A percentile compares a stretch with the other conserved stretches of the same genome.
Conservation (phyloP, 108 stramenopile species). For the Asterionellopsis glacialis region DNA sequence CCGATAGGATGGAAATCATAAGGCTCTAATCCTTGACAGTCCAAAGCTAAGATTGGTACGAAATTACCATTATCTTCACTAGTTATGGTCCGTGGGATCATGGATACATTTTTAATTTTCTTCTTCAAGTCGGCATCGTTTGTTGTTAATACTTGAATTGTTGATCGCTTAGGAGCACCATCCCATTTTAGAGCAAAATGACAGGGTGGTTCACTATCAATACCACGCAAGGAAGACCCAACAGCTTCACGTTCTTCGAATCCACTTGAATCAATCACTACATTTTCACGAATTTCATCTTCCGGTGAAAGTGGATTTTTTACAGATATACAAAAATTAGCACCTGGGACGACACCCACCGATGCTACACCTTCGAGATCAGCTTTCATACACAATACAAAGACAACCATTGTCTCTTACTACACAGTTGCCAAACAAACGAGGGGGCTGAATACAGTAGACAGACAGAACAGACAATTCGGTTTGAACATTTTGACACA, state of each 20-base stretch:
- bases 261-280: slow-evolving; percentile 66
- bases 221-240: too few relatives aligned
- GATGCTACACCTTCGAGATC: slow-evolving; percentile 65
- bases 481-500: too few relatives aligned
- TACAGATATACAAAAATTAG: slow-evolving; percentile 67
- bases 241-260: slow-evolving; percentile 60
- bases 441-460: too few relatives aligned
- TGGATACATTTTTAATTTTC: slow-evolving; percentile 41
- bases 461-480: too few relatives aligned
- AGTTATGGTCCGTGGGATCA: slow-evolving; percentile 34
- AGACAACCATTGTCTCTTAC: slow-evolving; percentile 54
- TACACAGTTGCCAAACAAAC: too few relatives aligned
- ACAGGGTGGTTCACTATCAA: slow-evolving; percentile 56
- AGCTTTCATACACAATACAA: slow-evolving; percentile 72
- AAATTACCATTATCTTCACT: slow-evolving; percentile 67
- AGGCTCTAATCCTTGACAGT: slow-evolving; percentile 78
- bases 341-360: slow-evolving; percentile 31
- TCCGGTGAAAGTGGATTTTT: slow-evolving; percentile 57
- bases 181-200: slow-evolving; percentile 83
- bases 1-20: slow-evolving; percentile 80
- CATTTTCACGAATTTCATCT: slow-evolving; percentile 71
- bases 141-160: slow-evolving; percentile 39
- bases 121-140: slow-evolving; percentile 73
- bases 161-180: slow-evolving; percentile 65
- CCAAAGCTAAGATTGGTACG: slow-evolving; percentile 70